Percentiles rank a stretch among this genome's conserved stretches.
Conservation (phyloP, 805 yeast species). For the Wickerhamiella dianesei region DNA sequence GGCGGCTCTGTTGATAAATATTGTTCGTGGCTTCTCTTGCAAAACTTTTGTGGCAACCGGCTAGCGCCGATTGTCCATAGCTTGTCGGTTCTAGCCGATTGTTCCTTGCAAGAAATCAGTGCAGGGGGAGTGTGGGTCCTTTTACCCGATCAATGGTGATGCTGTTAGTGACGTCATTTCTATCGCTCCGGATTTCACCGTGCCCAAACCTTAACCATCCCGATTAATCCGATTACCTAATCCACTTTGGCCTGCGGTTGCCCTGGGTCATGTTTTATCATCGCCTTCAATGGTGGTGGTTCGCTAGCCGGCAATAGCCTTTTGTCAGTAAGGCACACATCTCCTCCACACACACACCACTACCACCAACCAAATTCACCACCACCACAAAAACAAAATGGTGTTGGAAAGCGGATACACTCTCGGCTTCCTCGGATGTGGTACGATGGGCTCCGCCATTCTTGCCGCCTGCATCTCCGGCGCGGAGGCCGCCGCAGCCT, state of each 20-base stretch:
- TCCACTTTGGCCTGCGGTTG: neutral
- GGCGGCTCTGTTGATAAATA: too few species aligned
- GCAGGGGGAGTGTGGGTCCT: too few species aligned
- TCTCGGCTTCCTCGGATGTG: slow-evolving; percentile 76
- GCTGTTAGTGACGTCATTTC: neutral
- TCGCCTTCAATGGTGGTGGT: neutral
- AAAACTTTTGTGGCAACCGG: too few species aligned
- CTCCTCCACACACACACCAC: neutral
- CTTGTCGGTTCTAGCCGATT: too few species aligned
- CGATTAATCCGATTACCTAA: neutral
- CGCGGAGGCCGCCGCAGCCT: slow-evolving; percentile 20
- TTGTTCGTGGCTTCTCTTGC: too few species aligned
- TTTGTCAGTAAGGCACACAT: neutral
- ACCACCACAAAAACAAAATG: slow-evolving; percentile 1
- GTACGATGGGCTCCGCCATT: slow-evolving; percentile 92
- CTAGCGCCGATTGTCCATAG: too few species aligned
- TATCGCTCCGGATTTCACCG: neutral
- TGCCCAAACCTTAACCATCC: neutral
- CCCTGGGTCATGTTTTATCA: neutral
- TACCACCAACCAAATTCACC: neutral
- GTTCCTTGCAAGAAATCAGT: too few species aligned
- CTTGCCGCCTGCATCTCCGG: slow-evolving; percentile 58
- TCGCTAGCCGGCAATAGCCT: neutral
- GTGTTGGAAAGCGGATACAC: slow-evolving; percentile 30
- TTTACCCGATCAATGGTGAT: too few species aligned